phyloP scores from a whole-genome alignment of 192 early-diverging fungal species.

The Coemansia reversa region DNA sequence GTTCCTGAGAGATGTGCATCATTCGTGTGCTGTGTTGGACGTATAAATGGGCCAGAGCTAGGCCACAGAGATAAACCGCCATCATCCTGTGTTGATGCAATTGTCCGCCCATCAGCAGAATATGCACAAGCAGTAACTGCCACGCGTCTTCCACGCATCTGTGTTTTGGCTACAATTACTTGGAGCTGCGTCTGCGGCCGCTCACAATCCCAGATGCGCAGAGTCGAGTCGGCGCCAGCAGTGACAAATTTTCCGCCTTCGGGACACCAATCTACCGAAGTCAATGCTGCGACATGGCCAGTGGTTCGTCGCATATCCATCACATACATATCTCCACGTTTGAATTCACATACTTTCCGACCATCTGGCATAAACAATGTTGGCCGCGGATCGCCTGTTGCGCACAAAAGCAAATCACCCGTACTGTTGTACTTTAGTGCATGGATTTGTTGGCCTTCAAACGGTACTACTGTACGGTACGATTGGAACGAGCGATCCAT shows the following conservation, averaged over 20 bases:
- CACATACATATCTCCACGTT: slow-evolving; percentile 93
- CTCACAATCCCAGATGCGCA: slow-evolving; percentile 76
- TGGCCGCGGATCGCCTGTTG: slow-evolving; percentile 68
- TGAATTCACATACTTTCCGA: slow-evolving; percentile 65
- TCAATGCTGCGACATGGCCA: slow-evolving; percentile 84
- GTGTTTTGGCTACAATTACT: slow-evolving; percentile 76
- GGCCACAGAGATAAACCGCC: slow-evolving; percentile 80
- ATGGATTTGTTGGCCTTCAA: slow-evolving; percentile 77
- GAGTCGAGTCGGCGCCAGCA: slow-evolving; percentile 76
- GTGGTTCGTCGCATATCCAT: slow-evolving; percentile 79
- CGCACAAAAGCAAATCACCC: slow-evolving; percentile 78
- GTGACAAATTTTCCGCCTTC: slow-evolving; percentile 70
- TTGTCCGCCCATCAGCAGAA: slow-evolving; percentile 61
- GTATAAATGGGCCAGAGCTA: slow-evolving; percentile 54
- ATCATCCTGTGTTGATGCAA: slow-evolving; percentile 62
- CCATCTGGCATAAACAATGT: slow-evolving; percentile 84
- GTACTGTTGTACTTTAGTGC: slow-evolving; percentile 73
- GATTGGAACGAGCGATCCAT: slow-evolving; percentile 78
- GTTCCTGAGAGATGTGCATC: slow-evolving; percentile 69
- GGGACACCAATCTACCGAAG: slow-evolving; percentile 80
- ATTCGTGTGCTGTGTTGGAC: slow-evolving; percentile 62
- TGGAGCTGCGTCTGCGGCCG: slow-evolving; percentile 67
- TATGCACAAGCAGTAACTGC: slow-evolving; percentile 70
- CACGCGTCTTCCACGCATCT: slow-evolving; percentile 65
- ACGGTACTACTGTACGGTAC: slow-evolving; percentile 78